These are phyloP conservation scores for Sedum album DNA, from an alignment of 164 flowering plant species.

Conservation along the genomic window DNA sequence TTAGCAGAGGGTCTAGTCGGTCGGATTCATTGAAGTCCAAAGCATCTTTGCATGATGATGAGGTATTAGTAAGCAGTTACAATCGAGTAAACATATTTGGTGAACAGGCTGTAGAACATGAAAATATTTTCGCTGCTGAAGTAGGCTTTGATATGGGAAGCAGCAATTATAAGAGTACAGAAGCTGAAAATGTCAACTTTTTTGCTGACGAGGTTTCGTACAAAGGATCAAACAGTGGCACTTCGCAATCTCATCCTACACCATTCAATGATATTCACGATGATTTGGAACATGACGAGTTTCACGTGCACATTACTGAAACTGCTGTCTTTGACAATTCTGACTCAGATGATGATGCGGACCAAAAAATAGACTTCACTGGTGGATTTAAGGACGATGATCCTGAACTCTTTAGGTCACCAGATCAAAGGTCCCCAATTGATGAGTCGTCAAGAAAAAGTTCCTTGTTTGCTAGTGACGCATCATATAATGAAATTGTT, in stretches of 20 bases:
- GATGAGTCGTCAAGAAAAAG: neutral
- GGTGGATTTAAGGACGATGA: neutral
- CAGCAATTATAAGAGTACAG: slow-evolving; percentile 7
- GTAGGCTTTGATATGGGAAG: slow-evolving; percentile 6
- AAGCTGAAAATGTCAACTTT: slow-evolving; percentile 17
- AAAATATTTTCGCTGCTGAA: slow-evolving; percentile 16
- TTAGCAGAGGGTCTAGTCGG: slow-evolving; percentile 15
- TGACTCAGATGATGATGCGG: slow-evolving; percentile 54
- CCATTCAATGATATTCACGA: neutral
- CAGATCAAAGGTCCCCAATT: neutral
- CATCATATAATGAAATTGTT: neutral
- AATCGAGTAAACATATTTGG: slow-evolving; percentile 19
- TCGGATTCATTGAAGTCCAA: slow-evolving; percentile 21
- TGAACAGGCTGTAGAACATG: slow-evolving; percentile 15
- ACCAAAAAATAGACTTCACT: slow-evolving; percentile 15
- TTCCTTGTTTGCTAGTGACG: neutral
- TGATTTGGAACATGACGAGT: slow-evolving; percentile 23
- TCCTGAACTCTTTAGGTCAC: slow-evolving; percentile 2
- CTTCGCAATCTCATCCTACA: neutral
- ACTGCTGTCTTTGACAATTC: slow-evolving; percentile 48
- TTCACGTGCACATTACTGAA: slow-evolving; percentile 6
- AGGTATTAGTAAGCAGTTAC: slow-evolving; percentile 8
- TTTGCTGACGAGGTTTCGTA: slow-evolving; percentile 18
- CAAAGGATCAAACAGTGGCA: slow-evolving; percentile 14
- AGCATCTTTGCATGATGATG: slow-evolving; percentile 17